Evolutionary conservation across 495 filamentous ascomycete species (phyloP), one percentile per base, ranked within the genome.

Genomic region (Penicillium daleae): DNA sequence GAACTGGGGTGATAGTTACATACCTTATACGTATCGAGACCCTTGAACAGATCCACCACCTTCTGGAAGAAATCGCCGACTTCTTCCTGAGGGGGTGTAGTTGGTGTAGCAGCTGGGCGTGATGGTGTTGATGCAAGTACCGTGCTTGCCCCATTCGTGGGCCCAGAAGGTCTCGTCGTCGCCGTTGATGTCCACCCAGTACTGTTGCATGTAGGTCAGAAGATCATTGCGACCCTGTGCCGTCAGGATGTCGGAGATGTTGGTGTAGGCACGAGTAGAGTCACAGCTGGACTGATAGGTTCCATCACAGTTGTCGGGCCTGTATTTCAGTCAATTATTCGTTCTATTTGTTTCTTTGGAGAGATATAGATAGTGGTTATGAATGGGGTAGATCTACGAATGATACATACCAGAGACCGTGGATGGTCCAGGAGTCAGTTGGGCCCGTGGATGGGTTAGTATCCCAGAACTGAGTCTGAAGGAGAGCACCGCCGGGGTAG

Each of bases 391-490:
- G 17, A 4, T 8, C 6, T 33, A 39, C 29, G 60, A 40, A 12
- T 6, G 15, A 33, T 31, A 66, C 73, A 26, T 69, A 83, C 81
- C 92, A 94, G 44, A 95, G 77, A 21, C 91, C 91, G 68, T 93
- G 92, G 32, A 95, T 75, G 5, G 91, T 94, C 91, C 90, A 95
- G 51, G 86, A 87, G 67, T 93, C 83, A n/a, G 78, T 77, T 2
- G 87, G 89, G 0, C 87, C 88, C 3, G 84, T 85, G 29, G 85
- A 74, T 9, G 87, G 86, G 66, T 86, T 71, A 0, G 84, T 82
- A 66, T 94, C 90, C 90, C 91, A 96, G 79, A 95, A 93, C 65
- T 94, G 91, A 17, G 91, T 91, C 68, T 86, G 83, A 40, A 93
- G 77, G 27, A 94, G 73, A 52, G 89, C 82, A 7, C 92, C 91